Base-by-base conservation (phyloP, 148 eudicot genomes). In the Cornus controversa region DNA sequence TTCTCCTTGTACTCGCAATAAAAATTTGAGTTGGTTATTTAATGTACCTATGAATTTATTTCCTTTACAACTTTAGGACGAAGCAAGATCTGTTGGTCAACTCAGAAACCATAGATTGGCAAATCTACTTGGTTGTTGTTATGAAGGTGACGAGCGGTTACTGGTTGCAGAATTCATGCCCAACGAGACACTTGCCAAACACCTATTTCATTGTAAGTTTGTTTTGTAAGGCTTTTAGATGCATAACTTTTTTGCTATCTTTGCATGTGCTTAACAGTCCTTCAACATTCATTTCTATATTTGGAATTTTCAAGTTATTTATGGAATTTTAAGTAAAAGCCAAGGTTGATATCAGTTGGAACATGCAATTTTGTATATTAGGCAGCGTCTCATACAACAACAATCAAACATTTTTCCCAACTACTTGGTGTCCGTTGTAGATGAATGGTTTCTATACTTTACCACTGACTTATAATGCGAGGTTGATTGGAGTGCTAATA, bases 91-190 rank as follows among this genome's bases (percentile, higher is more conserved):
- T 64, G 98, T 95, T 79, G 98, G 98, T 79, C 98, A 87, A 85
- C 94, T 95, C 70, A 89, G 98, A 74, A 93, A 78, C 84, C 83
- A 80, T 47, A 85, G 91, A 80, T 82, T 95, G 78, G 93, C 91
- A 53, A 95, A 93, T 88, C 82, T 95, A 75, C 87, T 95, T 78
- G 99, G 99, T 75, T 95, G 97, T 78, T 95, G 99, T 75, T 86
- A 84, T 75, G 92, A 95, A 88, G 97, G 96, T 42, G 92, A 91
- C 50, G 97, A 95, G 79, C 85, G 99, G 75, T 71, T 95, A 76
- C 91, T 95, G 70, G 94, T 95, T 78, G 97, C 99, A n/a, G 97
- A 95, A 82, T 95, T 91, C 69, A 93, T 95, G 99, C 94, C 97
- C 50, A 86, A 95, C 80, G 97, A 92, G 76, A 94, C 98, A 54